Evolutionary conservation across 169 alveolate species (phyloP), one percentile per base, ranked within the genome.

Genomic region (Babesia bovis): DNA sequence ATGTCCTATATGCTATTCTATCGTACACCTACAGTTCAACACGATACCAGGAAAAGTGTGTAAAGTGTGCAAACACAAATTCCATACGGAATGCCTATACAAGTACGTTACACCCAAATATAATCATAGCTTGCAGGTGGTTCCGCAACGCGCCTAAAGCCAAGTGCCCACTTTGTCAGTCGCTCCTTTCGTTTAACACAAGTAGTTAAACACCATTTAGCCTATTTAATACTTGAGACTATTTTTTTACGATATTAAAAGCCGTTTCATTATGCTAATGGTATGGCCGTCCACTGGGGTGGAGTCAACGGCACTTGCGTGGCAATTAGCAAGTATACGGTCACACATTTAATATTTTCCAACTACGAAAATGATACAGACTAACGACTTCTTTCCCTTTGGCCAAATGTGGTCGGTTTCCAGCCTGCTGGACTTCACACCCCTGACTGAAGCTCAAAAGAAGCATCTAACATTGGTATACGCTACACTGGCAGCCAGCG

Each of bases 61-160:
- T 63, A 65, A 76, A 38, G 85, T 76, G 21, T 76, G 85, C 71
- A 76, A 66, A 66, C 65, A 76, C 79, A 76, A 65, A 66, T 76
- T 76, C 79, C 85, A 76, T 53, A 56, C 73, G 49, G 77, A 66
- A 40, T 76, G 85, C 21, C 69, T 76, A 21, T 73, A 57, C 76
- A 73, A 73, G 84, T 73, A 42, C 13, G 84, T 44, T 49, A 5
- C 17, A 4, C 5, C 25, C 0, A 4, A 40, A 50, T 3, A 4
- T n/a, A 4, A 17, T 33, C 35, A 66, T 32, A 13, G 23, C n/a
- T n/a, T 23, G 9, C 45, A 65, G 85, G 69, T 76, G 85, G 85
- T 76, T 76, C 79, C 65, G 85, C 66, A 66, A 53, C 55, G 77
- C 85, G 33, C 77, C 60, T 23, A 76, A 76, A 61, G 81, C 85